Base-by-base conservation (phyloP, 2,329 filamentous ascomycete species). In the Arachnomyces sp. region DNA sequence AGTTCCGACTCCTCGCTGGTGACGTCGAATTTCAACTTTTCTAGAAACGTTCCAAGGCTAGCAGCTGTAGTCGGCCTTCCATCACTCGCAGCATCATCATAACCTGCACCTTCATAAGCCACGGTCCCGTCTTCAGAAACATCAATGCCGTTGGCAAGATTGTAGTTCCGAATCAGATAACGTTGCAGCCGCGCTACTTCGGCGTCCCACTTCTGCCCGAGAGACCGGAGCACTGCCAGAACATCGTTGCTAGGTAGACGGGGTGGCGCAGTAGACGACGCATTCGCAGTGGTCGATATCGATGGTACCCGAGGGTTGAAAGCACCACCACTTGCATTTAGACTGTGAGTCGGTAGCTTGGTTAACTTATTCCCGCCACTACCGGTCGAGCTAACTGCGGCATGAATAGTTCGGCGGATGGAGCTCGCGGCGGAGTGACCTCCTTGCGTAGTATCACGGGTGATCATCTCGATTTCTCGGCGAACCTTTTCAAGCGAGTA, bases 401-500 rank as follows among this genome's bases (percentile, higher is more conserved):
- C 63, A 39, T 65, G 60, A 8, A 70, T 40, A 3, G 66, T 67
- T 28, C 66, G 65, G 36, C 66, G 66, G 34, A 72, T 56, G 4
- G 65, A 63, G 15, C 54, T 62, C 6, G 57, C 53, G 4, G 61
- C 53, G 11, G 62, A 62, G 21, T 41, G 48, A 25, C 59, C 54
- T 9, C 51, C 46, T n/a, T 50, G 42, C 7, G 46, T 39, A 28
- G 40, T 31, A 25, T 72, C 68, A 38, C 68, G 65, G 50, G 60
- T 61, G 17, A 75, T 67, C 21, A 65, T 66, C 47, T 74, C 73
- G 35, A 77, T 68, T 49, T 78, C 73, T 34, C 72, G 67, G 42
- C 74, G 71, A 3, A 77, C 72, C 47, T 68, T 73, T 44, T 78
- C 77, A 43, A 85, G 71, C 3, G 80, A 76, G 48, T 74, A 69